Percentiles rank a stretch among this genome's conserved stretches.
phyloP scores from a whole-genome alignment of 2,329 filamentous ascomycete genomes.

The Chaetomiaceae sp. region DNA sequence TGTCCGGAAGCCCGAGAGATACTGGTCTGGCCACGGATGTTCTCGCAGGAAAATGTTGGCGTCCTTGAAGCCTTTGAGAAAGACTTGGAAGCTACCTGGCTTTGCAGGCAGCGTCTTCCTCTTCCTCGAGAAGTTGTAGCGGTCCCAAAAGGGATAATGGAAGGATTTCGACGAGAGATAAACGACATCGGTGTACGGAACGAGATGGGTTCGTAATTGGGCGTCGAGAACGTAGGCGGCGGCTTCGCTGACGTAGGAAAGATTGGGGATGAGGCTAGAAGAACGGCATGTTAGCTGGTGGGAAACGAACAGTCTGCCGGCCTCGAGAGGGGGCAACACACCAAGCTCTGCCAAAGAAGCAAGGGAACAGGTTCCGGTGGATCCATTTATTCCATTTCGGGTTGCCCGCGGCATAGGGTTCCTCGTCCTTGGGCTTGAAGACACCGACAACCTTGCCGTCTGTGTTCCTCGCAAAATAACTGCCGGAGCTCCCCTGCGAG shows the following conservation, averaged over 20 bases:
- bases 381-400: constrained; percentile 99
- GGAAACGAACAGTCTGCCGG: no score
- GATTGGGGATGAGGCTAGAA: constrained; percentile 78
- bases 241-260: constrained; percentile 96
- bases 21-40: constrained; percentile 94
- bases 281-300: constrained; percentile 13
- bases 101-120: constrained; percentile 84
- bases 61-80: constrained; percentile 94
- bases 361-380: constrained; percentile 93
- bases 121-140: constrained; percentile 80
- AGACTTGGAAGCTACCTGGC: constrained; percentile 93
- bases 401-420: constrained; percentile 93
- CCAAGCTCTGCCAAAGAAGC: constrained; percentile 92
- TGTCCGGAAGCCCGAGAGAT: constrained; percentile 63
- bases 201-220: constrained; percentile 83
- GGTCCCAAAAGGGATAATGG: constrained; percentile 97
- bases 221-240: constrained; percentile 92
- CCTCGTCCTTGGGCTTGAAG: constrained; percentile 98
- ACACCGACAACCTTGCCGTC: constrained; percentile 94
- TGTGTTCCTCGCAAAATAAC: constrained; percentile 90
- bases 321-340: constrained; percentile 32
- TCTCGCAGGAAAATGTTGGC: constrained; percentile 93
- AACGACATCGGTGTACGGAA: constrained; percentile 95
- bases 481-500: constrained; percentile 92
- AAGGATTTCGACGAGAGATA: constrained; percentile 94